phyloP scores from a whole-genome alignment of 352 stramenopile genomes.

The Pythium biforme region DNA sequence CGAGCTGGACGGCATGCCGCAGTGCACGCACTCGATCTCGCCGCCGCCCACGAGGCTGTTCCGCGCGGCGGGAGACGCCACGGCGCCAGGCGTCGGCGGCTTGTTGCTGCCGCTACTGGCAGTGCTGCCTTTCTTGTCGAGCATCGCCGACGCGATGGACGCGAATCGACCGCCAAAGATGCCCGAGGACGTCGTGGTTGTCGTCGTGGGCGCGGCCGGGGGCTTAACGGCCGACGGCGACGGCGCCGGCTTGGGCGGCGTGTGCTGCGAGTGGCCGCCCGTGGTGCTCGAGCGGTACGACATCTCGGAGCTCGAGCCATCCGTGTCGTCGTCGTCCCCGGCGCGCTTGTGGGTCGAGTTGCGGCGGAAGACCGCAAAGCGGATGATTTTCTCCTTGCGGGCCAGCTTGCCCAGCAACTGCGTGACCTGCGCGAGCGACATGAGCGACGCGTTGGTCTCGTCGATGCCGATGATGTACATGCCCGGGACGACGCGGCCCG shows the following conservation, averaged over 20 bases:
- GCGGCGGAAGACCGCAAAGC: slow-evolving; percentile 66
- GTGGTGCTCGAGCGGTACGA: slow-evolving; percentile 31
- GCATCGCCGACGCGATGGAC: slow-evolving; percentile 48
- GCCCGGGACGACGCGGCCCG: slow-evolving; percentile 63
- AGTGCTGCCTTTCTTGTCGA: slow-evolving; percentile 46
- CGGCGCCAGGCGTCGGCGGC: slow-evolving; percentile 7
- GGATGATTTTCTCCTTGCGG: slow-evolving; percentile 79
- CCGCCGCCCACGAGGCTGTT: slow-evolving; percentile 27
- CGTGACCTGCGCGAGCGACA: slow-evolving; percentile 65
- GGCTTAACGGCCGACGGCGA: slow-evolving; percentile 29
- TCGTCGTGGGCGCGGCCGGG: slow-evolving; percentile 28
- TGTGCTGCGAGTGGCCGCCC: slow-evolving; percentile 20
- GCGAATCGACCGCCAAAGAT: slow-evolving; percentile 62
- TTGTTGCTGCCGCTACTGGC: neutral
- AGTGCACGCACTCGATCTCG: slow-evolving; percentile 44
- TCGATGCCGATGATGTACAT: slow-evolving; percentile 90
- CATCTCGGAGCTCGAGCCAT: slow-evolving; percentile 41
- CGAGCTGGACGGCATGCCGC: slow-evolving; percentile 39
- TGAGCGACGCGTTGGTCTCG: slow-evolving; percentile 79
- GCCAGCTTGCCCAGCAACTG: slow-evolving; percentile 69
- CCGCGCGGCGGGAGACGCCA: slow-evolving; percentile 28
- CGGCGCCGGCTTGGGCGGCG: slow-evolving; percentile 29
- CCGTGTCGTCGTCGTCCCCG: slow-evolving; percentile 42
- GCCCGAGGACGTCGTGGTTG: slow-evolving; percentile 12
- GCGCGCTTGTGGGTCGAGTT: slow-evolving; percentile 26